These are phyloP conservation scores for Wickerhamiella siamensis DNA, from an alignment of 805 yeast genomes.

Conservation along the genomic window DNA sequence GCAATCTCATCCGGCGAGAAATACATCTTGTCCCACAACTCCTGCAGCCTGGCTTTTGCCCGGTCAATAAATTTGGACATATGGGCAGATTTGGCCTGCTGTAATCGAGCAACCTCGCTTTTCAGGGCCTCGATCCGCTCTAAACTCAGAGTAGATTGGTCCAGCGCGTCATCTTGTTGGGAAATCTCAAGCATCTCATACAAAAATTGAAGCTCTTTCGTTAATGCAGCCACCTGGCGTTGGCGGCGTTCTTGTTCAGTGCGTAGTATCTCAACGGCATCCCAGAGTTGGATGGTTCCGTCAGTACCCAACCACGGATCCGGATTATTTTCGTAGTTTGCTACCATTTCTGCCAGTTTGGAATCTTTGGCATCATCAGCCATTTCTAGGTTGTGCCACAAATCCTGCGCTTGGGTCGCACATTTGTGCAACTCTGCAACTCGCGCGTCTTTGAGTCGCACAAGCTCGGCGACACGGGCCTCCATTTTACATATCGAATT, in stretches of 20 bases:
- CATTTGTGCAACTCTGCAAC: neutral
- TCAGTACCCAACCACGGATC: neutral
- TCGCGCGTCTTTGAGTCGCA: neutral
- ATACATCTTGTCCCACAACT: conserved; percentile 1
- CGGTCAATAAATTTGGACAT: neutral
- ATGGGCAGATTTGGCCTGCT: neutral
- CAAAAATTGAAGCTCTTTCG: neutral
- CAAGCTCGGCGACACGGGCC: neutral
- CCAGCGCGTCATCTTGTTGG: neutral
- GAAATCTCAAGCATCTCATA: conserved; percentile 1
- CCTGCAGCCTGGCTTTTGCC: neutral
- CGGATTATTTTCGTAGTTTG: conserved; percentile 1
- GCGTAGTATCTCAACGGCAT: neutral
- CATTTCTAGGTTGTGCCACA: neutral
- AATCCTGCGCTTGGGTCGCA: neutral
- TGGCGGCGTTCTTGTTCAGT: neutral
- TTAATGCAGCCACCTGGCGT: neutral
- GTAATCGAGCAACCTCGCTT: conserved; percentile 1
- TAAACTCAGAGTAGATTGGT: neutral
- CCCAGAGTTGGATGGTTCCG: conserved; percentile 5
- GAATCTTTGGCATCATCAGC: conserved; percentile 2
- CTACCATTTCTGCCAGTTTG: conserved; percentile 3
- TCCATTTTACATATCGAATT: neutral
- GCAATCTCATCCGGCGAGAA: neutral
- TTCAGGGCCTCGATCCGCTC: neutral